Conservation (phyloP, 345 rosid species). For the Abelmoschus esculentus region DNA sequence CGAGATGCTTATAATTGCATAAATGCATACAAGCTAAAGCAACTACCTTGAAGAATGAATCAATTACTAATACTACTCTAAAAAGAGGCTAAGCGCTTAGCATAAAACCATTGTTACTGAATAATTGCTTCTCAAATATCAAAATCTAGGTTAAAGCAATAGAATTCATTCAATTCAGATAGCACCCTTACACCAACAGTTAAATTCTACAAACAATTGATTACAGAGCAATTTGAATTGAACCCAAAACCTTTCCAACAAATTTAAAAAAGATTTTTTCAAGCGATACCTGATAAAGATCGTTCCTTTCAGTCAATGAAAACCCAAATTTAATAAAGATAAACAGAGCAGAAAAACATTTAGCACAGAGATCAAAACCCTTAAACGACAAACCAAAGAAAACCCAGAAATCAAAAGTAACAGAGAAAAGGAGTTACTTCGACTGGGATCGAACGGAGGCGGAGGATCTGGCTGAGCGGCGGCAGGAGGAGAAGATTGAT, state of each 20-base stretch:
- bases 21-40: not conserved
- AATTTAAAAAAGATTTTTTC: not conserved
- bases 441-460: conserved; percentile 65
- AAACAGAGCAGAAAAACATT: not conserved
- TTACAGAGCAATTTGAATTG: no score
- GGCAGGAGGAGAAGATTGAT: conserved; percentile 17
- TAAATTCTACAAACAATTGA: not conserved
- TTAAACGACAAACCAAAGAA: conserved; percentile 12
- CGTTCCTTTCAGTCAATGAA: not conserved
- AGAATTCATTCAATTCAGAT: not conserved
- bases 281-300: no score
- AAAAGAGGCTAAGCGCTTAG: not conserved
- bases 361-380: conserved; percentile 12
- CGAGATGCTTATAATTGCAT: not conserved
- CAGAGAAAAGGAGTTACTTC: conserved; percentile 45
- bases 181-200: not conserved
- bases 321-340: not conserved
- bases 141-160: not conserved
- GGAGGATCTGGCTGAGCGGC: conserved; percentile 8
- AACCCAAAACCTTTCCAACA: not conserved
- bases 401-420: not conserved
- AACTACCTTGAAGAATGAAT: not conserved
- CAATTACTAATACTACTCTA: not conserved
- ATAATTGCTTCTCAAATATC: not conserved
- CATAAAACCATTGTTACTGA: not conserved